Conservation (phyloP, 208 protist species). For the Trypanosoma avium region DNA sequence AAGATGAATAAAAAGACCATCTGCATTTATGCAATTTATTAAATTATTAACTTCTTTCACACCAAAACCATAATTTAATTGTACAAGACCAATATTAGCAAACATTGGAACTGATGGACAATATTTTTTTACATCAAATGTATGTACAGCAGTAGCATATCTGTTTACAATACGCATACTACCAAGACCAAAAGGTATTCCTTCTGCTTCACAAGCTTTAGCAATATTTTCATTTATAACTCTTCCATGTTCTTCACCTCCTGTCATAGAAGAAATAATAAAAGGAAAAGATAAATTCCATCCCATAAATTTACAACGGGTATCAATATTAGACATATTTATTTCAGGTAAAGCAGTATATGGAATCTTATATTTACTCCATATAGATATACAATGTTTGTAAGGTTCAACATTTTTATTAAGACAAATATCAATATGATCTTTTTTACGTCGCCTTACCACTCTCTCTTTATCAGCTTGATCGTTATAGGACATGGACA, state of each 20-base stretch:
- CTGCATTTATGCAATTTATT: slow-evolving; percentile 74
- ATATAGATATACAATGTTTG: slow-evolving; percentile 59
- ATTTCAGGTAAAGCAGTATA: slow-evolving; percentile 90
- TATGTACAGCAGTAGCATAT: slow-evolving; percentile 76
- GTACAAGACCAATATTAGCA: slow-evolving; percentile 91
- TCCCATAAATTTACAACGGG: slow-evolving; percentile 69
- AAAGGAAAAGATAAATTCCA: slow-evolving; percentile 83
- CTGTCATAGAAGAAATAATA: slow-evolving; percentile 90
- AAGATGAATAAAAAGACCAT: slow-evolving; percentile 90
- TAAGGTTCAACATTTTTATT: slow-evolving; percentile 84
- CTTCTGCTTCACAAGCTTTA: slow-evolving; percentile 84
- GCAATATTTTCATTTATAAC: slow-evolving; percentile 91
- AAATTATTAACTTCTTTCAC: slow-evolving; percentile 82
- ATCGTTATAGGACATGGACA: background rate
- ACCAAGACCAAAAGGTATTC: slow-evolving; percentile 87
- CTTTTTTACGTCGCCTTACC: slow-evolving; percentile 83
- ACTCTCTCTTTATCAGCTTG: slow-evolving; percentile 57
- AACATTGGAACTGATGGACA: slow-evolving; percentile 91
- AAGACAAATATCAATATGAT: slow-evolving; percentile 91
- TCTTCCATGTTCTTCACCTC: slow-evolving; percentile 87
- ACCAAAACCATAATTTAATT: slow-evolving; percentile 93
- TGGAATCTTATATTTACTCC: slow-evolving; percentile 77
- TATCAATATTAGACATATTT: slow-evolving; percentile 75
- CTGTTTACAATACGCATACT: slow-evolving; percentile 92
- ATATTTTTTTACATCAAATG: slow-evolving; percentile 87